A percentile compares a stretch with the other conserved stretches of the same genome.
Conservation (phyloP, 805 yeast genomes). For the Diddensiella caesifluorescens region DNA sequence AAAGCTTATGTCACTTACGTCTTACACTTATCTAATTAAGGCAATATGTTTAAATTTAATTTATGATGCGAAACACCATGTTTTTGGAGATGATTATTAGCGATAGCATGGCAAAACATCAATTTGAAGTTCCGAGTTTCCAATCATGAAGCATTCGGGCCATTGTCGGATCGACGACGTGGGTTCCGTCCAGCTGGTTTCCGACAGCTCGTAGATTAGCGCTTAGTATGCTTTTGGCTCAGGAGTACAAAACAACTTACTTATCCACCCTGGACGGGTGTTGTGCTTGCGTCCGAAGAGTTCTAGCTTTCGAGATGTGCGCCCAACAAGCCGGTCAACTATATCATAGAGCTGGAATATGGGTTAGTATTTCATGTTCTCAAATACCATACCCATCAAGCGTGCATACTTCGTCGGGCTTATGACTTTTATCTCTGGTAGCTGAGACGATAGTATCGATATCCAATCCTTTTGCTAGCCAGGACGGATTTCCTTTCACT, state of each 20-base stretch:
- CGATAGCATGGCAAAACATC: too few relatives aligned
- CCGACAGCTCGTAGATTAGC: constrained; percentile 49
- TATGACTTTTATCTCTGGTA: constrained; percentile 83
- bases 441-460: constrained; percentile 73
- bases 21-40: too few relatives aligned
- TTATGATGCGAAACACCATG: too few relatives aligned
- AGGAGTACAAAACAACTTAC: constrained; percentile 28
- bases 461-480: constrained; percentile 66
- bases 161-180: constrained; percentile 42
- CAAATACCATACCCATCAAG: not conserved
- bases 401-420: constrained; percentile 72
- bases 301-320: constrained; percentile 71
- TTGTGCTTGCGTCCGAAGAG: constrained; percentile 87
- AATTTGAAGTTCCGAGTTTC: constrained; percentile 6
- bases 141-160: constrained; percentile 15
- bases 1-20: too few relatives aligned
- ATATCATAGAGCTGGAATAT: constrained; percentile 55
- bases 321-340: constrained; percentile 78
- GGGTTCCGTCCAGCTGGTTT: constrained; percentile 61
- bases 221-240: not conserved
- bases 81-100: too few relatives aligned
- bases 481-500: constrained; percentile 68
- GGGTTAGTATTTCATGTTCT: not conserved
- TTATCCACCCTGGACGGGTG: constrained; percentile 85
- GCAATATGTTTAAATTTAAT: too few relatives aligned